Base-by-base conservation (phyloP, 2,329 filamentous ascomycete species). In the Ceratocystis diversiconidia region DNA sequence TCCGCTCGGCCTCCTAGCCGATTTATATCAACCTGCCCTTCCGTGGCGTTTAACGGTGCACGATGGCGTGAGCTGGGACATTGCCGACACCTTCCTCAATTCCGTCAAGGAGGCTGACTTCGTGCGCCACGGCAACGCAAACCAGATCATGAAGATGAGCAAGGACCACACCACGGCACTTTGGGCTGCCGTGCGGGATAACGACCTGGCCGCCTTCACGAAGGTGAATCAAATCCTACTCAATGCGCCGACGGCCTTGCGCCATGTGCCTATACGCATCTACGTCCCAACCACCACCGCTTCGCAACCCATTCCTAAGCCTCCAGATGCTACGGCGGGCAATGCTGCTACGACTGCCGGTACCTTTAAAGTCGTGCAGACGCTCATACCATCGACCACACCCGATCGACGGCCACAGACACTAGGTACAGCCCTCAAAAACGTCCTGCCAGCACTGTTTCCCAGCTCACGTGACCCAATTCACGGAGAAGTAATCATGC, bases 121-220 rank as follows among this genome's bases (percentile, higher is more conserved):
- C 70, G 79, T 95, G 62, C 84, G 92, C 63, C 92, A 94, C 70
- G 90, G 91, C 57, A 94, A 88, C 64, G 90, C 90, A 17, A 91
- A 92, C 73, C 87, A 88, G 68, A 92, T 95, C 72, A 95, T 96
- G 90, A 87, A 85, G 64, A 78, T 96, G 71, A 90, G 87, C 68
- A 92, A 91, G 73, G 85, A 89, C 59, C 86, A 95, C 73, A 94
- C 89, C 15, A 89, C 86, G 6, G 83, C 87, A 41, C 79, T 96
- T 43, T 96, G 92, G 90, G 82, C 86, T 69, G 82, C 89, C 8
- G 89, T 95, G 52, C 81, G 87, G 73, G 83, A 88, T 70, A 88
- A 95, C 71, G 85, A 96, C 74, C 85, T 89, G 70, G 70, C 78
- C 7, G 78, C 85, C 50, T 97, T 89, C 76, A 82, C 83, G 72